A percentile compares a stretch with the other conserved stretches of the same genome.
These are phyloP conservation scores for Candida rishiriensis DNA, from an alignment of 805 yeast species.

Conservation along the genomic window DNA sequence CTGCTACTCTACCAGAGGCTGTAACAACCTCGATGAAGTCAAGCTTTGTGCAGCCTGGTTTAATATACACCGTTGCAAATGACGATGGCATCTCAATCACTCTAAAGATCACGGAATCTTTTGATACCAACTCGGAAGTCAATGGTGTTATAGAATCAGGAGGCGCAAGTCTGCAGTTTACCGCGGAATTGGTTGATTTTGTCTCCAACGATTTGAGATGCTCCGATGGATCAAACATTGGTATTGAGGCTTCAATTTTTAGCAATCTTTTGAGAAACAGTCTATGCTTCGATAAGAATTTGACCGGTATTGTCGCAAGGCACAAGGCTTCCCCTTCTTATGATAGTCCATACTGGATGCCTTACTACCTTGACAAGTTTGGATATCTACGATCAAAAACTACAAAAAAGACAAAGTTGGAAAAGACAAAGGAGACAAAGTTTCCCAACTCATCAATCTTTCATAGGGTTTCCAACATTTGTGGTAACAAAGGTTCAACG, in stretches of 20 bases:
- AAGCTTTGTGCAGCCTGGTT: constrained; percentile 25
- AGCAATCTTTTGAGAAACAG: constrained; percentile 26
- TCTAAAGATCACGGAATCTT: constrained; percentile 20
- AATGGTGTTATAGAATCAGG: constrained; percentile 22
- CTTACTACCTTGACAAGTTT: constrained; percentile 25
- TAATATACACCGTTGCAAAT: constrained; percentile 13
- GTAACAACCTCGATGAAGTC: constrained; percentile 5
- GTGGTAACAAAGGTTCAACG: constrained; percentile 23
- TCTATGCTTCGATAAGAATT: constrained; percentile 22
- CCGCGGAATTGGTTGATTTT: constrained; percentile 29
- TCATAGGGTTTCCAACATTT: constrained; percentile 21
- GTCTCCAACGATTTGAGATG: constrained; percentile 25
- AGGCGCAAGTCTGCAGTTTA: constrained; percentile 17
- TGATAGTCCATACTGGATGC: constrained; percentile 21
- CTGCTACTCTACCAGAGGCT: no score
- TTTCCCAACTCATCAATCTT: constrained; percentile 29
- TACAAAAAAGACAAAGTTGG: constrained; percentile 1
- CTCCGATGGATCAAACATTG: constrained; percentile 14
- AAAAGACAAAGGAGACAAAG: constrained; percentile 16
- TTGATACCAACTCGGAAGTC: constrained; percentile 8
- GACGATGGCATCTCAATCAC: constrained; percentile 9
- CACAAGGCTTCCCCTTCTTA: constrained; percentile 8
- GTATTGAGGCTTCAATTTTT: constrained; percentile 29
- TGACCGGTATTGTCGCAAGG: constrained; percentile 23
- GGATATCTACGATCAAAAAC: constrained; percentile 23